Conservation (phyloP, 2,329 filamentous ascomycete species). For the Metarhizium album region DNA sequence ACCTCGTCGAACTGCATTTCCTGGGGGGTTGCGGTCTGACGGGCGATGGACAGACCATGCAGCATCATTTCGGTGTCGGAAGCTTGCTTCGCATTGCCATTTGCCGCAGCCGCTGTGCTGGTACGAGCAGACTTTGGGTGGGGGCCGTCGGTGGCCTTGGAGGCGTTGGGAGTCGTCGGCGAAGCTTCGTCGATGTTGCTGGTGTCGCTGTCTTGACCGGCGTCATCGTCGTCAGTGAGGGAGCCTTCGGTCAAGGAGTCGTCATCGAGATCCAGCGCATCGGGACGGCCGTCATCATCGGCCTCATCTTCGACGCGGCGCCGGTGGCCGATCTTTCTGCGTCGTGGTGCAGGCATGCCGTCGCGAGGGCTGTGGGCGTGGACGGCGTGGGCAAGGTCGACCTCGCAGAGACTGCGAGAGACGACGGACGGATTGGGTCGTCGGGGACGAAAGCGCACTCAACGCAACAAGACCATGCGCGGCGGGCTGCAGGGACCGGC, state of each 20-base stretch:
- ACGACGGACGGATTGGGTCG: slow-evolving; percentile 18
- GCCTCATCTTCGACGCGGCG: slow-evolving; percentile 61
- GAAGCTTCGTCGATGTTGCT: slow-evolving; percentile 49
- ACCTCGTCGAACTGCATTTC: slow-evolving; percentile 38
- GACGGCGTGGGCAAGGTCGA: background rate
- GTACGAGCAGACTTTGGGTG: slow-evolving; percentile 19
- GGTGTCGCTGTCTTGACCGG: slow-evolving; percentile 51
- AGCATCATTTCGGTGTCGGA: slow-evolving; percentile 51
- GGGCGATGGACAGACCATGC: slow-evolving; percentile 38
- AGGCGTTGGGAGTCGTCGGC: slow-evolving; percentile 33
- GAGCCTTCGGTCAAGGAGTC: slow-evolving; percentile 58
- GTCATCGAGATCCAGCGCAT: slow-evolving; percentile 48
- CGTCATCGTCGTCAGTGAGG: slow-evolving; percentile 51
- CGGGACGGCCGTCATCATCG: slow-evolving; percentile 52
- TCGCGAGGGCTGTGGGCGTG: slow-evolving; percentile 4
- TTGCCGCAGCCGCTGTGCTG: slow-evolving; percentile 29
- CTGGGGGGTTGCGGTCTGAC: slow-evolving; percentile 28
- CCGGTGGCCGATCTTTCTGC: slow-evolving; percentile 57
- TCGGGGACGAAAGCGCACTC: slow-evolving; percentile 16
- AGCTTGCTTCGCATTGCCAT: slow-evolving; percentile 21
- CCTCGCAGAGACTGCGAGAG: slow-evolving; percentile 10
- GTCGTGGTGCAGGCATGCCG: slow-evolving; percentile 35
- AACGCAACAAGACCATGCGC: slow-evolving; percentile 18
- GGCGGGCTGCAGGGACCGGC: slow-evolving; percentile 1
- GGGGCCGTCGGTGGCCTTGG: slow-evolving; percentile 31